Conservation (phyloP, 2,329 filamentous ascomycete genomes). For the Microcyclosporella mali region DNA sequence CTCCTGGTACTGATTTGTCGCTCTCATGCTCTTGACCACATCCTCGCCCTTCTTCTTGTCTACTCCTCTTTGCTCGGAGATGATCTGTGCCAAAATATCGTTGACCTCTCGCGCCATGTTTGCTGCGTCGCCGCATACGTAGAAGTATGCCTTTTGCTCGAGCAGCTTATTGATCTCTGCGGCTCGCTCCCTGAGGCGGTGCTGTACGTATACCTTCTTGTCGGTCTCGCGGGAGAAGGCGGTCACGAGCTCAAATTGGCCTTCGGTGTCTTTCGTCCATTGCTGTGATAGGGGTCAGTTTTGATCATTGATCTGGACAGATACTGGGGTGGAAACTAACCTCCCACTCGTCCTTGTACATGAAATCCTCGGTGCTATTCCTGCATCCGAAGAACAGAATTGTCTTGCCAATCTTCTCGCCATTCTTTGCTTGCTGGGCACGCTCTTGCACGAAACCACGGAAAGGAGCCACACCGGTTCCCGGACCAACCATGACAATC, state of each 20-base stretch:
- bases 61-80: conserved; percentile 75
- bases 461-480: conserved; percentile 95
- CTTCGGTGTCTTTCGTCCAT: conserved; percentile 75
- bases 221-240: conserved; percentile 87
- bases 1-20: conserved; percentile 92
- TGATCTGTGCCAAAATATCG: conserved; percentile 75
- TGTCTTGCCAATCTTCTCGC: conserved; percentile 77
- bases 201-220: conserved; percentile 95
- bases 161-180: conserved; percentile 83
- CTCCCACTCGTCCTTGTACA: conserved; percentile 89
- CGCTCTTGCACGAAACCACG: conserved; percentile 92
- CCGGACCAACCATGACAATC: conserved; percentile 91
- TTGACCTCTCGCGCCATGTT: conserved; percentile 60
- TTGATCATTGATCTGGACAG: neutral
- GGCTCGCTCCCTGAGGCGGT: conserved; percentile 76
- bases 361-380: conserved; percentile 78
- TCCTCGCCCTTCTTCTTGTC: conserved; percentile 86
- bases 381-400: conserved; percentile 94
- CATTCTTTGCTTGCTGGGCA: conserved; percentile 71
- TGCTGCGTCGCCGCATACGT: conserved; percentile 94
- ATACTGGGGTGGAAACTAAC: conserved; percentile 51
- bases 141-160: conserved; percentile 84
- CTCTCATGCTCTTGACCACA: conserved; percentile 93
- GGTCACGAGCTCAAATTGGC: conserved; percentile 83
- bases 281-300: conserved; percentile 48